Conservation (phyloP, 257 asterid species). For the Solanum corneliomulleri region DNA sequence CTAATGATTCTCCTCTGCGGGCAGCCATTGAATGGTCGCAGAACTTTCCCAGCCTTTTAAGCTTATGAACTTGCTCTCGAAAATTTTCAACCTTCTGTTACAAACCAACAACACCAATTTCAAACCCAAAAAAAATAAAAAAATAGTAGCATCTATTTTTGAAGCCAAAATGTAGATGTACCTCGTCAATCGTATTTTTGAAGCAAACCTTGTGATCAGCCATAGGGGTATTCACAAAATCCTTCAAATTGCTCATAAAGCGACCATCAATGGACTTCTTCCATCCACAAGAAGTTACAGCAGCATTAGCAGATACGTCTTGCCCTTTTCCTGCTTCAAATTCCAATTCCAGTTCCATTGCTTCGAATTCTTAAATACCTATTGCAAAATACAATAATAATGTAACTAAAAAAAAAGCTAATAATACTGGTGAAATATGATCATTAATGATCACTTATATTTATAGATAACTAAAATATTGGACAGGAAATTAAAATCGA, state of each 20-base stretch:
- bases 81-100: background rate
- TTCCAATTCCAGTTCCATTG: background rate
- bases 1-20: background rate
- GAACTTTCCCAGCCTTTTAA: background rate
- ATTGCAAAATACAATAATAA: background rate
- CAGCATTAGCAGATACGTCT: background rate
- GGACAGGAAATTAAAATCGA: background rate
- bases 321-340: background rate
- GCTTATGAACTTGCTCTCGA: background rate
- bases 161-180: background rate
- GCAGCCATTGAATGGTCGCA: background rate
- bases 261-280: slow-evolving; percentile 1
- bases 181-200: slow-evolving; percentile 4
- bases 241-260: slow-evolving; percentile 14
- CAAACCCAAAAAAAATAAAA: background rate
- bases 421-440: background rate
- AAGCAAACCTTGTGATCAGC: slow-evolving; percentile 22
- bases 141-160: background rate
- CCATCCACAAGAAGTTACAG: slow-evolving; percentile 4
- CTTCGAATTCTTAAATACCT: background rate
- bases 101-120: background rate
- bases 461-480: background rate
- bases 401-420: background rate
- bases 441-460: background rate
- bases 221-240: slow-evolving; percentile 6